A percentile compares a stretch with the other conserved stretches of the same genome.
Conservation (phyloP, 108 stramenopile species). For the Nannochloropsis oceanica region DNA sequence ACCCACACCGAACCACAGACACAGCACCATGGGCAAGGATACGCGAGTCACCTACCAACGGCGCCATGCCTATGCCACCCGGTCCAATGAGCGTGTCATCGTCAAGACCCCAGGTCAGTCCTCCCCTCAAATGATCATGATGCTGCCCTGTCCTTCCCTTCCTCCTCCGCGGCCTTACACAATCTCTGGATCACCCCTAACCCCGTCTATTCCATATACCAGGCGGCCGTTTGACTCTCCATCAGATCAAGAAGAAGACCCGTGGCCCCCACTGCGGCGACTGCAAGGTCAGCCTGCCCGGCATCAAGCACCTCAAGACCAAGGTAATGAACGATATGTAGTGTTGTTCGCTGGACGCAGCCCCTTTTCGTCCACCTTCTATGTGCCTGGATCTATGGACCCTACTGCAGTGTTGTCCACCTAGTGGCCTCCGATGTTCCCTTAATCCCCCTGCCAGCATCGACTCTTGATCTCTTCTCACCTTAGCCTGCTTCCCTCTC, state of each 20-base stretch:
- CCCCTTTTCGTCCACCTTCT: not conserved
- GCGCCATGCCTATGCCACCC: constrained; percentile 90
- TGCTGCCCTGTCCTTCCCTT: too few species aligned
- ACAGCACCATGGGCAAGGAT: constrained; percentile 48
- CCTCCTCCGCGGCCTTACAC: not conserved
- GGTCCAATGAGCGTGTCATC: constrained; percentile 52
- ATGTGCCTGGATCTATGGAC: not conserved
- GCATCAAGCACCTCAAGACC: constrained; percentile 52
- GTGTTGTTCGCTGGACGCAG: not conserved
- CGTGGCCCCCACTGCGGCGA: constrained; percentile 85
- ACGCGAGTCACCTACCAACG: constrained; percentile 73
- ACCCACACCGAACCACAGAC: not conserved
- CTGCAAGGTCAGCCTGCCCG: constrained; percentile 61
- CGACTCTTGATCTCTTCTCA: not conserved
- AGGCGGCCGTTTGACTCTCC: constrained; percentile 61
- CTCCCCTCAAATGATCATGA: not conserved
- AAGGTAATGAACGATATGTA: not conserved
- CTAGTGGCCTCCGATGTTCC: too few species aligned
- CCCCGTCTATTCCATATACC: not conserved
- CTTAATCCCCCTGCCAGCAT: too few species aligned
- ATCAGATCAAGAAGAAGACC: constrained; percentile 73
- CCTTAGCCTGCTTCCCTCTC: not conserved
- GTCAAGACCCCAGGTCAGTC: constrained; percentile 63
- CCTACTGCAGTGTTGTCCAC: too few species aligned
- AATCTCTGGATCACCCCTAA: not conserved